phyloP scores from a whole-genome alignment of 176 grass and related monocot genomes.

The Phoenix roebelenii region DNA sequence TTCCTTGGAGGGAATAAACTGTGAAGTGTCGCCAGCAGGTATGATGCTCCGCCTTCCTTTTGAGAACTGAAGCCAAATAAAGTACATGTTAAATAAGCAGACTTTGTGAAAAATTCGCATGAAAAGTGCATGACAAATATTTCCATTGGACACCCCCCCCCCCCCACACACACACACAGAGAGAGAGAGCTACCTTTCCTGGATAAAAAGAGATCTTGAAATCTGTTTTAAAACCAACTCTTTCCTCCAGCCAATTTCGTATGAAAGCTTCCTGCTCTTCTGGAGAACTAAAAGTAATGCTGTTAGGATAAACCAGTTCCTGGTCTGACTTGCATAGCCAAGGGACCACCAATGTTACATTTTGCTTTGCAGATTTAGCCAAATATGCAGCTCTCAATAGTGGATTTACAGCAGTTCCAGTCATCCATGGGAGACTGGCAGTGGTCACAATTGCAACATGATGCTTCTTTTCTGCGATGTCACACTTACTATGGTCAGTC shows the following conservation, averaged over 20 bases:
- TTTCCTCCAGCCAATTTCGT: conserved; percentile 79
- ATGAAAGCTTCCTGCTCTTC: conserved; percentile 84
- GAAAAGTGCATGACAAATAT: too few relatives aligned
- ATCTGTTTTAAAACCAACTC: conserved; percentile 66
- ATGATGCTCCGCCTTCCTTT: conserved; percentile 89
- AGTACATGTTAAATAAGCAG: conserved; percentile 16
- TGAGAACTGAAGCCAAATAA: conserved; percentile 52
- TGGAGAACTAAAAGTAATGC: conserved; percentile 58
- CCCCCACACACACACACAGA: too few relatives aligned
- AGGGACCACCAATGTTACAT: conserved; percentile 68
- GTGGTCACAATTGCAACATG: conserved; percentile 92
- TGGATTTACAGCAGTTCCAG: conserved; percentile 91
- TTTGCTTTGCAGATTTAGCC: conserved; percentile 67
- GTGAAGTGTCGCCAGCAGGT: conserved; percentile 82
- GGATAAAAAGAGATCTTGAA: conserved; percentile 95
- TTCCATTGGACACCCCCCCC: too few relatives aligned
- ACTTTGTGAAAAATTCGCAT: too few relatives aligned
- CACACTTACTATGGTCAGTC: conserved; percentile 36
- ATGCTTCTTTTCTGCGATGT: conserved; percentile 42
- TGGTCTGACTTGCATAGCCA: conserved; percentile 80
- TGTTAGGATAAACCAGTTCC: conserved; percentile 78
- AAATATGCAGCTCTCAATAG: conserved; percentile 89
- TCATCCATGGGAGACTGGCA: conserved; percentile 98
- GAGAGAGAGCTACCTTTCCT: conserved; percentile 34
- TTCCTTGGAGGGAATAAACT: conserved; percentile 79